A percentile compares a stretch with the other conserved stretches of the same genome.
These are phyloP conservation scores for Lipomyces yamadae DNA, from an alignment of 805 yeast species.

Conservation along the genomic window DNA sequence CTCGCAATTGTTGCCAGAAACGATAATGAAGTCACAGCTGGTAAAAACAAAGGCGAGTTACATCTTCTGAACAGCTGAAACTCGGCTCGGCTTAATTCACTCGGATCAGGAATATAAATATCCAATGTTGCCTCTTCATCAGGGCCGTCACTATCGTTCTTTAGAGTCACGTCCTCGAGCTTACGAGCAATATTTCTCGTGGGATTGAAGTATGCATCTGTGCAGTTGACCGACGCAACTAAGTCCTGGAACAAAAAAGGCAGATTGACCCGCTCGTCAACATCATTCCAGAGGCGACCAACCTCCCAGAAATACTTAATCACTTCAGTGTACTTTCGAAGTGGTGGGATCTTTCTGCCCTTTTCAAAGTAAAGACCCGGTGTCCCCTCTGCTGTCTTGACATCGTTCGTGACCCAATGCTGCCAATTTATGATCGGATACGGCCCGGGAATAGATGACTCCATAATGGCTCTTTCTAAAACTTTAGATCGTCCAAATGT, in stretches of 20 bases:
- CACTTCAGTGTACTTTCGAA: conserved; percentile 12
- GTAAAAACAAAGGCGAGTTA: conserved; percentile 36
- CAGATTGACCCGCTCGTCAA: conserved; percentile 9
- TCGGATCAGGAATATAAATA: conserved; percentile 46
- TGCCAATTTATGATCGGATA: conserved; percentile 33
- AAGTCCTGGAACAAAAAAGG: conserved; percentile 8
- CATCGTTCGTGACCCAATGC: conserved; percentile 28
- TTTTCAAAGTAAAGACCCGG: conserved; percentile 2
- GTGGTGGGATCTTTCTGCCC: conserved; percentile 10
- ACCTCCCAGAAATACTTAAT: background rate
- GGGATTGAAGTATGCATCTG: conserved; percentile 6
- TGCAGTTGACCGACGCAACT: conserved; percentile 15
- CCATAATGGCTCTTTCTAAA: background rate
- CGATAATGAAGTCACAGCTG: background rate
- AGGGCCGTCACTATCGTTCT: background rate
- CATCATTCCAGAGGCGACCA: background rate
- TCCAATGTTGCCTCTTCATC: conserved; percentile 8
- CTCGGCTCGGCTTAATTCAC: conserved; percentile 51
- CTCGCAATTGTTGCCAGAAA: conserved; percentile 11
- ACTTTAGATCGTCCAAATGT: conserved; percentile 9
- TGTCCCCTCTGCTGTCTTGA: background rate
- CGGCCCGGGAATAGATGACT: conserved; percentile 7
- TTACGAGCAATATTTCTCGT: conserved; percentile 9
- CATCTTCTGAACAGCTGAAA: conserved; percentile 59
- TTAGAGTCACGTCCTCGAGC: background rate